phyloP scores from a whole-genome alignment of 2,329 filamentous ascomycete species.

The Aureobasidium sp. region DNA sequence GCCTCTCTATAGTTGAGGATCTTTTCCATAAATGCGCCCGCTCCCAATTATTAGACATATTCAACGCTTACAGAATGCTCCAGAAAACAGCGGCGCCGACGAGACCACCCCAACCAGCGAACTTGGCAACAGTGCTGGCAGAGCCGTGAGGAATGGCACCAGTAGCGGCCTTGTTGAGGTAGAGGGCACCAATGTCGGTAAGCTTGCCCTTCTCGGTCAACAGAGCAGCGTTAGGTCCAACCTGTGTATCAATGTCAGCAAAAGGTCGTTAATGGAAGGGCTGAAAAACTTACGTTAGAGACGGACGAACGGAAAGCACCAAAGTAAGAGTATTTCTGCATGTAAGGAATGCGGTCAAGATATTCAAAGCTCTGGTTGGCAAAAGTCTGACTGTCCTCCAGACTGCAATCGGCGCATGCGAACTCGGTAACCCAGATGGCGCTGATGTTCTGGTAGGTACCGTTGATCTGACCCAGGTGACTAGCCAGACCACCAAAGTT shows the following conservation, averaged over 20 bases:
- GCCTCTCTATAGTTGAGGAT: background rate
- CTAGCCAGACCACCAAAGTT: conserved; percentile 62
- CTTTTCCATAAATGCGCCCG: background rate
- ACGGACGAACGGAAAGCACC: conserved; percentile 63
- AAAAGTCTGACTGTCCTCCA: conserved; percentile 55
- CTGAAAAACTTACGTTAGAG: conserved; percentile 48
- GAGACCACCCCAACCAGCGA: conserved; percentile 24
- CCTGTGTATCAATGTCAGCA: background rate
- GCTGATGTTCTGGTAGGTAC: conserved; percentile 42
- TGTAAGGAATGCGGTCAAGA: conserved; percentile 33
- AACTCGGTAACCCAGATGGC: conserved; percentile 74
- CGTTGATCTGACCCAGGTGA: conserved; percentile 56
- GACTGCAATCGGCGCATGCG: conserved; percentile 50
- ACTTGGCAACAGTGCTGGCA: conserved; percentile 20
- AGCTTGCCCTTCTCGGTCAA: conserved; percentile 60
- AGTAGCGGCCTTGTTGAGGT: conserved; percentile 51
- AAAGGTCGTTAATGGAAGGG: conserved; percentile 28
- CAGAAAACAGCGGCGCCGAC: conserved; percentile 11
- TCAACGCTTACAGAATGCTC: background rate
- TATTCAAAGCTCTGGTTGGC: conserved; percentile 64
- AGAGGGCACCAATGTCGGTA: conserved; percentile 72
- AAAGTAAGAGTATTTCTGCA: conserved; percentile 68
- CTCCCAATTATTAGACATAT: background rate
- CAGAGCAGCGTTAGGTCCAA: conserved; percentile 63
- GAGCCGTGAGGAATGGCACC: conserved; percentile 32